Evolutionary conservation across 169 alveolate genomes (phyloP), one percentile per base, ranked within the genome.

Genomic region (Plasmodium vivax): DNA sequence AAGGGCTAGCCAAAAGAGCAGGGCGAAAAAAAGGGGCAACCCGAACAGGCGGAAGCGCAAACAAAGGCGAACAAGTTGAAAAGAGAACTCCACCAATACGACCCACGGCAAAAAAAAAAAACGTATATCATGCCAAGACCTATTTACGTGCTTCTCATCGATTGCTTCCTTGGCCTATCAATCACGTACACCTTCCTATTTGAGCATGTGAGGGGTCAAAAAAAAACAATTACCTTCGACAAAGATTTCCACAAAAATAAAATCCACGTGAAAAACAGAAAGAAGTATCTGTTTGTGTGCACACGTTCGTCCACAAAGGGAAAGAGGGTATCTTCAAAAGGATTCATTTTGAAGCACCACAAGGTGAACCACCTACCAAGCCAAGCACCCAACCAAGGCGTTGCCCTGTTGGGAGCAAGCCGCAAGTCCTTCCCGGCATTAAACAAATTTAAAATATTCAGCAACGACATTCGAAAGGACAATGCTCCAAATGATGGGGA

Each of bases 111-210:
- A 85, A 19, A 73, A 85, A 90, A 23, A 23, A 23, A 23, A 23
- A 23, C 30, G n/a, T 58, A 72, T 90, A 90, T 62, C 41, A 90
- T 90, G 94, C 87, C 83, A 58, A 79, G 91, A 90, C 36, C 72
- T 41, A 90, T 90, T 62, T 90, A 80, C 36, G 34, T 80, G 7
- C 32, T 90, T 62, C 54, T 90, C 43, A 30, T 80, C 14, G 83
- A 90, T 58, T 90, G 58, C 54, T 90, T 90, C 45, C 79, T 87
- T 80, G 84, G 58, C 80, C 12, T 90, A 62, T 62, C 43, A 58
- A 6, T 80, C 73, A 80, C 71, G 30, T 80, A 80, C 58, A n/a
- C 83, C 41, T 58, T 19, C 62, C 47, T 73, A 23, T 74, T 90
- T 90, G 90, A 90, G 56, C 54, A 80, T 80, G 94, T 90, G 45